These are phyloP conservation scores for Mycena epipterygia DNA, from an alignment of 768 basidiomycete species.

Conservation along the genomic window DNA sequence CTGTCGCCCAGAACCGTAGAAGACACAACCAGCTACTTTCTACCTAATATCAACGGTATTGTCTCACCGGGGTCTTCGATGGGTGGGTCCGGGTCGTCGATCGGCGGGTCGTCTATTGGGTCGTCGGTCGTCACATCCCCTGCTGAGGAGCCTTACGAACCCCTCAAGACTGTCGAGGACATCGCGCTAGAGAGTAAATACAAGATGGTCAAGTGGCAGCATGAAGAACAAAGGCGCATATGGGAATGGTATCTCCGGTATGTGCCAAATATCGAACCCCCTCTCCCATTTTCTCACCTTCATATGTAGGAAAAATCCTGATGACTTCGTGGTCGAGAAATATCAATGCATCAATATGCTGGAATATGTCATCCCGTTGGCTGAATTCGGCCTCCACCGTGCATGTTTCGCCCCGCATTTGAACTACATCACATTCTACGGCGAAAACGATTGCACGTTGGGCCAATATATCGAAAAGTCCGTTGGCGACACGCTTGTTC, in stretches of 20 bases:
- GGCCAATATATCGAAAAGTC: slow-evolving; percentile 93
- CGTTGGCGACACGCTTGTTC: slow-evolving; percentile 74
- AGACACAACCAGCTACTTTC: slow-evolving; percentile 59
- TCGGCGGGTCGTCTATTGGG: slow-evolving; percentile 1
- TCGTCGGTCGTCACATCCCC: slow-evolving; percentile 47
- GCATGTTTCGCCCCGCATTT: slow-evolving; percentile 84
- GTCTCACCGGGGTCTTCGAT: slow-evolving; percentile 46
- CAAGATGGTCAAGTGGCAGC: slow-evolving; percentile 79
- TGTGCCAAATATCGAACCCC: not conserved
- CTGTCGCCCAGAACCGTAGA: slow-evolving; percentile 43
- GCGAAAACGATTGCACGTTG: slow-evolving; percentile 92
- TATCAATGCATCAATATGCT: slow-evolving; percentile 91
- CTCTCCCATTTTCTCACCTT: not conserved
- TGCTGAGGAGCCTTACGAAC: slow-evolving; percentile 54
- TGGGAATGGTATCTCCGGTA: slow-evolving; percentile 94
- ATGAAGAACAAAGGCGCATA: slow-evolving; percentile 88
- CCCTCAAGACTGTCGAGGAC: slow-evolving; percentile 74
- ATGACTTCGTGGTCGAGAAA: slow-evolving; percentile 92
- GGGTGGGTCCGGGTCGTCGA: slow-evolving; percentile 34
- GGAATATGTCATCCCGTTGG: slow-evolving; percentile 83
- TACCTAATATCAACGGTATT: slow-evolving; percentile 42
- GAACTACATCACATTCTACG: slow-evolving; percentile 88
- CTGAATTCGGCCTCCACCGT: slow-evolving; percentile 75
- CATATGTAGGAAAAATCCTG: slow-evolving; percentile 68
- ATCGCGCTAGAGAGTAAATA: slow-evolving; percentile 83